phyloP scores from a whole-genome alignment of 495 filamentous ascomycete genomes.

The Tuber borchii region DNA sequence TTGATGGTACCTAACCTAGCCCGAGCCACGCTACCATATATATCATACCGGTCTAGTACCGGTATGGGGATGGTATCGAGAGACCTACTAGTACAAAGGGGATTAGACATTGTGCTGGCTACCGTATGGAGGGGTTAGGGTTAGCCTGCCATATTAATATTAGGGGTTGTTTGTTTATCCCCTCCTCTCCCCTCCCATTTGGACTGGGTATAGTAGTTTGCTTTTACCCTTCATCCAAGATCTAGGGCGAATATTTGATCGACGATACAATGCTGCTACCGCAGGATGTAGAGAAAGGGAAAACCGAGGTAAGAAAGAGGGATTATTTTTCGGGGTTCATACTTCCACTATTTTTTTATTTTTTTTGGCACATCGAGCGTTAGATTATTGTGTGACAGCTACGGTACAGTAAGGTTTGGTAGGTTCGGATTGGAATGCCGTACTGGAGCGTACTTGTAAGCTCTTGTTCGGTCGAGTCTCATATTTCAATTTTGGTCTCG shows the following conservation, averaged over 20 bases:
- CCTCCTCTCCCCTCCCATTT: neutral
- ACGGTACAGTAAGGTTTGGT: neutral
- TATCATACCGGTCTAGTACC: no score
- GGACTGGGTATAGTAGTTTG: neutral
- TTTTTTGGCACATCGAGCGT: neutral
- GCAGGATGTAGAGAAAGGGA: neutral
- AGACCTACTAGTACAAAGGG: neutral
- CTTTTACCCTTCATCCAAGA: neutral
- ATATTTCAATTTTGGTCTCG: neutral
- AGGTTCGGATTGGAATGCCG: neutral
- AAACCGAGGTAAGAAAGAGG: neutral
- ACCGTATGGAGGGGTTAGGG: neutral
- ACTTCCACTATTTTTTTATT: neutral
- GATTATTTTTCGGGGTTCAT: neutral
- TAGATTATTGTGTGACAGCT: neutral
- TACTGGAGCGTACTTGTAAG: neutral
- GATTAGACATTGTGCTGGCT: neutral
- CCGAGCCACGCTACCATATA: neutral
- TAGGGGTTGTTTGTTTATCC: neutral
- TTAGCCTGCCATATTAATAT: neutral
- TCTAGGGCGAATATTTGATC: neutral
- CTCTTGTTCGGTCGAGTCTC: neutral
- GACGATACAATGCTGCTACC: neutral
- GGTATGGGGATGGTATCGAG: neutral
- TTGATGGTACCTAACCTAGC: neutral